A percentile compares a stretch with the other conserved stretches of the same genome.
phyloP scores from a whole-genome alignment of 371 early-diverging fungal genomes.

The Rhizopus microsporus region DNA sequence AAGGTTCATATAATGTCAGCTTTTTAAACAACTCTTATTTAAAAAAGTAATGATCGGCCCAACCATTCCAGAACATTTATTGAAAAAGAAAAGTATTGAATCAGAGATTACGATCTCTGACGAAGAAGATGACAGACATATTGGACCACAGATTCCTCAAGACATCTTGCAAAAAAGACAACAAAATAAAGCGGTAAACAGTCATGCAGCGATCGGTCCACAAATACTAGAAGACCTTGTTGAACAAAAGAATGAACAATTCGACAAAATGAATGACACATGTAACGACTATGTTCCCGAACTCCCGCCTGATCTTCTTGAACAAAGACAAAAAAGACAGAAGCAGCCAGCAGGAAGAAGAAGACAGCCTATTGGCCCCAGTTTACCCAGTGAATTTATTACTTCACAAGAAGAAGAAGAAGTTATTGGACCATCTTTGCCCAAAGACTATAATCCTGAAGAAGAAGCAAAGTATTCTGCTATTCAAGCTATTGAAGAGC shows the following conservation, averaged over 20 bases:
- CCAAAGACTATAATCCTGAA: conserved; percentile 45
- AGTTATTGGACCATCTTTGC: conserved; percentile 54
- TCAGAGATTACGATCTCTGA: conserved; percentile 10
- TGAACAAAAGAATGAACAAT: background rate
- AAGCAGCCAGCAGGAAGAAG: conserved; percentile 24
- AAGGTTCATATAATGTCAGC: too few species aligned
- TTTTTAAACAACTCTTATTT: too few species aligned
- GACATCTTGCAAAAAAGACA: conserved; percentile 27
- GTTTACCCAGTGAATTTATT: conserved; percentile 27
- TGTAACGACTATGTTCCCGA: conserved; percentile 56
- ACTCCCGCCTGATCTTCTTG: conserved; percentile 57
- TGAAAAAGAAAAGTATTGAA: conserved; percentile 14
- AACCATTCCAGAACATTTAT: conserved; percentile 17
- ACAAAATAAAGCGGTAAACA: conserved; percentile 2
- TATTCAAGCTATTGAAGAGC: conserved; percentile 36
- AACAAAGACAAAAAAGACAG: conserved; percentile 31
- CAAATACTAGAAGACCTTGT: background rate
- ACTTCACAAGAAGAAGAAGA: conserved; percentile 46
- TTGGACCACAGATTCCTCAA: conserved; percentile 34
- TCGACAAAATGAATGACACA: conserved; percentile 16
- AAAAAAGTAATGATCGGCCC: conserved; percentile 19
- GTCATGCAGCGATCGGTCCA: conserved; percentile 8
- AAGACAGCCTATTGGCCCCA: conserved; percentile 49
- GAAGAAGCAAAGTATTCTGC: conserved; percentile 35
- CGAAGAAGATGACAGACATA: conserved; percentile 11